Evolutionary conservation across 768 basidiomycete genomes (phyloP).

Genomic region (Exsudoporus frostii): DNA sequence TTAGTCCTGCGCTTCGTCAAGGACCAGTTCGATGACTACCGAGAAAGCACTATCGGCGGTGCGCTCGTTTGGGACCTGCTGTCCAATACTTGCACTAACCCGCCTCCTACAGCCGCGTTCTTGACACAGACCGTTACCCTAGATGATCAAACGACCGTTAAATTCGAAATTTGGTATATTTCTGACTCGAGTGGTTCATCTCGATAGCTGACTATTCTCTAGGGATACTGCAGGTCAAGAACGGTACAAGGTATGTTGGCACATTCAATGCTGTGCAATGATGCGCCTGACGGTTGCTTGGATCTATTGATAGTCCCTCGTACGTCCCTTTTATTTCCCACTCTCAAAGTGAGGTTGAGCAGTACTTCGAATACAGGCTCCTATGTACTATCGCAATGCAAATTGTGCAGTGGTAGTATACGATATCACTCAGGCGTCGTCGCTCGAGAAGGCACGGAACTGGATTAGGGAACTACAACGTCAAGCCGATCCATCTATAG

Average conservation of each 20-base stretch:
- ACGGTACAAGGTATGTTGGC: conserved; percentile 72
- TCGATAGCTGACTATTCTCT: neutral
- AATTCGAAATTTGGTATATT: conserved; percentile 95
- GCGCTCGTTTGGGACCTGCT: conserved; percentile 1
- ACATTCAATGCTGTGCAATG: neutral
- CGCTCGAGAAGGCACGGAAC: conserved; percentile 90
- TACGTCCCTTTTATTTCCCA: conserved; percentile 29
- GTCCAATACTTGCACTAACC: conserved; percentile 12
- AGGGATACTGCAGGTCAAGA: conserved; percentile 98
- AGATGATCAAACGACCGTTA: conserved; percentile 86
- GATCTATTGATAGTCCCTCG: conserved; percentile 38
- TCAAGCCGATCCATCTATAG: conserved; percentile 95
- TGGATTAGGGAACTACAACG: conserved; percentile 98
- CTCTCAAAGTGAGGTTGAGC: neutral
- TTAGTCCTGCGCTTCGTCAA: conserved; percentile 95
- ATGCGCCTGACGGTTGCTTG: neutral
- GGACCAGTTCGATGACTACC: conserved; percentile 93
- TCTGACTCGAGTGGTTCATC: neutral
- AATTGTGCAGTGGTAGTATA: conserved; percentile 94
- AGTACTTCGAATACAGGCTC: conserved; percentile 50
- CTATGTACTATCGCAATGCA: conserved; percentile 96
- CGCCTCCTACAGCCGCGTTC: conserved; percentile 73
- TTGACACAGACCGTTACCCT: conserved; percentile 95
- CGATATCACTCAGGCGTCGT: conserved; percentile 90
- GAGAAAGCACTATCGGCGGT: conserved; percentile 94